Evolutionary conservation across 1,284 basidiomycete genomes (phyloP).

Genomic region (Rhodofomes roseus): DNA sequence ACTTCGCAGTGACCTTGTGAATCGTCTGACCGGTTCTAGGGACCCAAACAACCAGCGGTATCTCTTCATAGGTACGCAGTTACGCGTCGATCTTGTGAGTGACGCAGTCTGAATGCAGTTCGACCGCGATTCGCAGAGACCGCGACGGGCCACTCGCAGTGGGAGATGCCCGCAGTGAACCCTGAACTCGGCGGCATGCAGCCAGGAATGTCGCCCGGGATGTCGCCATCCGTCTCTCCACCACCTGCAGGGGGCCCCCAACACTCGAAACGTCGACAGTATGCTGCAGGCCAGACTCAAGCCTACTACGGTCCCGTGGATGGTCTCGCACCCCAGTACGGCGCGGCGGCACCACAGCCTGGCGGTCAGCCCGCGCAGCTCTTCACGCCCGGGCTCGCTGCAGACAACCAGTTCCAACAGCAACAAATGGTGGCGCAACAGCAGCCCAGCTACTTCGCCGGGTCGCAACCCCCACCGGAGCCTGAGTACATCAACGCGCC

Average conservation of each 20-base stretch:
- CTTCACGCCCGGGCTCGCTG: slow-evolving; percentile 81
- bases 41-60: slow-evolving; percentile 78
- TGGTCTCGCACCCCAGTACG: slow-evolving; percentile 35
- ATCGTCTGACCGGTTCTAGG: slow-evolving; percentile 43
- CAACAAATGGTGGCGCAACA: slow-evolving; percentile 40
- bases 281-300: slow-evolving; percentile 87
- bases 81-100: neutral
- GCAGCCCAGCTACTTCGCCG: slow-evolving; percentile 47
- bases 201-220: slow-evolving; percentile 4
- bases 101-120: neutral
- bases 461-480: slow-evolving; percentile 36
- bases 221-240: slow-evolving; percentile 35
- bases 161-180: slow-evolving; percentile 42
- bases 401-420: slow-evolving; percentile 58
- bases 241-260: slow-evolving; percentile 31
- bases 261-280: slow-evolving; percentile 76
- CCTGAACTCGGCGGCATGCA: slow-evolving; percentile 39
- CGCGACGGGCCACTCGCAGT: slow-evolving; percentile 58
- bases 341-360: slow-evolving; percentile 36
- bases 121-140: slow-evolving; percentile 35
- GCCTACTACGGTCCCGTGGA: slow-evolving; percentile 70
- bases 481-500: slow-evolving; percentile 59
- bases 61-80: slow-evolving; percentile 71
- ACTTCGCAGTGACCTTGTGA: slow-evolving; percentile 11
- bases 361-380: slow-evolving; percentile 55